These are phyloP conservation scores for Rhizophagus prolifer DNA, from an alignment of 192 early-diverging fungal genomes.

Conservation along the genomic window DNA sequence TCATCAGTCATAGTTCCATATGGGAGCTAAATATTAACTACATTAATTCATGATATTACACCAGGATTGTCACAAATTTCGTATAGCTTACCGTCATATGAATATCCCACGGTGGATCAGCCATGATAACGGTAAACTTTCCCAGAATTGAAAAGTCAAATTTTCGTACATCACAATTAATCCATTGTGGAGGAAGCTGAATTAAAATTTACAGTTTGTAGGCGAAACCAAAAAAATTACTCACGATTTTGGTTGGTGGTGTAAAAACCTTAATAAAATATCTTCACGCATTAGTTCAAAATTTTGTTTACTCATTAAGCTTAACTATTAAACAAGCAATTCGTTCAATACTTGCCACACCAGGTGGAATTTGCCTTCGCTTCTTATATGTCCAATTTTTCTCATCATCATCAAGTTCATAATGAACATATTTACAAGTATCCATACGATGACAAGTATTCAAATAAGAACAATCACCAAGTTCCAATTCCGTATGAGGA, in stretches of 20 bases:
- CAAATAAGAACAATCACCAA: slow-evolving; percentile 67
- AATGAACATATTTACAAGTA: slow-evolving; percentile 63
- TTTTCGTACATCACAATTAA: slow-evolving; percentile 59
- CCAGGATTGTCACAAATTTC: background rate
- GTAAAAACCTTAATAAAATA: slow-evolving; percentile 14
- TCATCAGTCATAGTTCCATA: slow-evolving; percentile 70
- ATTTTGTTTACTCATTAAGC: background rate
- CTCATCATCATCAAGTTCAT: slow-evolving; percentile 49
- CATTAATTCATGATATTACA: background rate
- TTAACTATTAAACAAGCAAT: background rate
- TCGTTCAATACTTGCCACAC: background rate
- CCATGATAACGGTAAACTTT: slow-evolving; percentile 63
- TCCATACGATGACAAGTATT: slow-evolving; percentile 67
- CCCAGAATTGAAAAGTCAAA: slow-evolving; percentile 55
- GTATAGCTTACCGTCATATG: slow-evolving; percentile 49
- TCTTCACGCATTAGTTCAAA: slow-evolving; percentile 19
- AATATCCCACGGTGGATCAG: slow-evolving; percentile 69
- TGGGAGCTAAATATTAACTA: slow-evolving; percentile 43
- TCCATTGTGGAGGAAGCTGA: slow-evolving; percentile 61
- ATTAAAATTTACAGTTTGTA: background rate
- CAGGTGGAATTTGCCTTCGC: slow-evolving; percentile 27
- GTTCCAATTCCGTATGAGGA: slow-evolving; percentile 48
- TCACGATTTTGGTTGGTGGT: slow-evolving; percentile 22
- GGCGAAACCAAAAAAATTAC: background rate
- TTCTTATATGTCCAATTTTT: slow-evolving; percentile 13